phyloP scores from a whole-genome alignment of 176 grass and related monocot genomes.

The Carex scoparia region DNA sequence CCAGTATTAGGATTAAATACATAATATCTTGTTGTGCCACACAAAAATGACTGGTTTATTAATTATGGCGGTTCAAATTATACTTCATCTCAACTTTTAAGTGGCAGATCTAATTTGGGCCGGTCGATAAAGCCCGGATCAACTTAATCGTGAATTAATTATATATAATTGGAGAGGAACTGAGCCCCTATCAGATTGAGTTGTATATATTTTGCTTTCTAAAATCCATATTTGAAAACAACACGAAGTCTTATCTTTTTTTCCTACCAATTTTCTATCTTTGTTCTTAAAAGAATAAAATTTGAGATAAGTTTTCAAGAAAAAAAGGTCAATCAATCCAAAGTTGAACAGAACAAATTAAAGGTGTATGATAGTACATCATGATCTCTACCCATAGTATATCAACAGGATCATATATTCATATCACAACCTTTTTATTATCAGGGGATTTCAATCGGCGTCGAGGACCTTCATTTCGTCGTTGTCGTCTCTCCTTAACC shows the following conservation, averaged over 20 bases:
- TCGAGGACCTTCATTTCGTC: constrained; percentile 20
- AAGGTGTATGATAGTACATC: background rate
- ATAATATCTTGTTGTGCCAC: no score
- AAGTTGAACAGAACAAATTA: background rate
- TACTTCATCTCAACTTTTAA: no score
- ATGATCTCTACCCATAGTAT: background rate
- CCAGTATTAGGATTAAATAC: no score
- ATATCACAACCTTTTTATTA: constrained; percentile 4
- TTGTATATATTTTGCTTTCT: no score
- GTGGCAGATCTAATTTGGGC: no score
- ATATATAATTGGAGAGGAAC: background rate
- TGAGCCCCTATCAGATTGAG: no score
- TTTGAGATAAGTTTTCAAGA: background rate
- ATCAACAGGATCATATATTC: background rate
- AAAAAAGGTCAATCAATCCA: background rate
- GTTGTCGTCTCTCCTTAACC: constrained; percentile 6
- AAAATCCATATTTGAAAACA: background rate
- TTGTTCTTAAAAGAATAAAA: background rate
- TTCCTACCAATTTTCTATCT: background rate
- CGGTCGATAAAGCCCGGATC: background rate
- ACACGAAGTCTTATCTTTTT: background rate
- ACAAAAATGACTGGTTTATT: no score
- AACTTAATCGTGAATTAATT: background rate
- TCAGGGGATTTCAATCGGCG: constrained; percentile 16
- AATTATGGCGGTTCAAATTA: no score